phyloP scores from a whole-genome alignment of 768 basidiomycete genomes.

The Amanita polypyramis region DNA sequence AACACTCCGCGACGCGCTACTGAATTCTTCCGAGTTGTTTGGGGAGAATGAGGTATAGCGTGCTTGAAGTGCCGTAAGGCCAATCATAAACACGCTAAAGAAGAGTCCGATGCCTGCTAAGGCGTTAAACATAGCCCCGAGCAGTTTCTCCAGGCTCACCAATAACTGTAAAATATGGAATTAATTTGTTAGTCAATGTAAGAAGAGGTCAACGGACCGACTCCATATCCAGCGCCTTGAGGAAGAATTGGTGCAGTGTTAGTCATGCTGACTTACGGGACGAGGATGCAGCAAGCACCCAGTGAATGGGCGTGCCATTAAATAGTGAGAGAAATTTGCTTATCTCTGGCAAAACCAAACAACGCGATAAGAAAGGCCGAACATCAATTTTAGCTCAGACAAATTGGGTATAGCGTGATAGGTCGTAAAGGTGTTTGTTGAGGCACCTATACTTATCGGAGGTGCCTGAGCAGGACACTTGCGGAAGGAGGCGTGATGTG shows the following conservation, averaged over 20 bases:
- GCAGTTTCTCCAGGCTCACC: background rate
- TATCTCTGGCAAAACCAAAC: background rate
- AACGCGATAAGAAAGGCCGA: background rate
- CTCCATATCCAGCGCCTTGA: slow-evolving; percentile 81
- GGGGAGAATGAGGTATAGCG: slow-evolving; percentile 79
- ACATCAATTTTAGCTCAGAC: background rate
- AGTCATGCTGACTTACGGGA: slow-evolving; percentile 12
- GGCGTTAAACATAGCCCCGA: background rate
- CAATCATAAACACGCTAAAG: slow-evolving; percentile 75
- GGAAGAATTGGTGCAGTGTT: slow-evolving; percentile 39
- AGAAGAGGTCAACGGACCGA: slow-evolving; percentile 33
- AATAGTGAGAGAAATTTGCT: background rate
- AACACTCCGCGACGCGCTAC: slow-evolving; percentile 70
- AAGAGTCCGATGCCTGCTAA: slow-evolving; percentile 73
- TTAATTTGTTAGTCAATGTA: background rate
- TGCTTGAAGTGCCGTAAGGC: slow-evolving; percentile 69
- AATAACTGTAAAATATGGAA: background rate
- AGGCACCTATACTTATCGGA: too few relatives aligned
- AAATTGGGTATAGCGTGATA: background rate
- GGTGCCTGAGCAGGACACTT: too few relatives aligned
- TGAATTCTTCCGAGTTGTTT: slow-evolving; percentile 74
- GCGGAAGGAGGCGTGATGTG: too few relatives aligned
- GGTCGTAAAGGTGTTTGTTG: background rate
- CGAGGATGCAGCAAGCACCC: background rate
- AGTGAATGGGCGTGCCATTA: background rate